Evolutionary conservation across 495 filamentous ascomycete species (phyloP), one percentile per base, ranked within the genome.

Genomic region (Aspergillus sclerotioniger): DNA sequence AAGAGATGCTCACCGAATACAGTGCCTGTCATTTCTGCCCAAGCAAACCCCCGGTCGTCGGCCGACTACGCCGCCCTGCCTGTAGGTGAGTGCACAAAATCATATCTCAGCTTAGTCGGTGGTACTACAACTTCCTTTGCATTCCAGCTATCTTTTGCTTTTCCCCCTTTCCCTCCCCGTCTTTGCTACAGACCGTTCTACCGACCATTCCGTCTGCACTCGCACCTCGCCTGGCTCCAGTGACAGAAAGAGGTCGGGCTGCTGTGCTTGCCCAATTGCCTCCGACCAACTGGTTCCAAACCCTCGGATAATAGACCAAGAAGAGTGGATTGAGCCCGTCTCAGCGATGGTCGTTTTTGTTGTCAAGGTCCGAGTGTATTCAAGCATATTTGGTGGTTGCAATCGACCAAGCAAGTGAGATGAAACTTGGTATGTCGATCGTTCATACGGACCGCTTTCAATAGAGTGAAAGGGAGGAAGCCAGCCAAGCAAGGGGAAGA

Each of bases 201-300:
- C 16, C n/a, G 45, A 49, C 54, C 54, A 56, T 25, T 49, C 54
- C 33, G 54, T 56, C 54, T 56, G 54, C 33, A 56, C 35, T n/a
- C 29, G 54, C 8, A 57, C 54, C 12, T 51, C 46, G 12, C 54
- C 54, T 10, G 45, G 46, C 28, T 50, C 54, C 20, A 35, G 35
- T 13, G 54, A 21, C 10, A 33, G 53, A n/a, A 32, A 31, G 20
- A 21, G 33, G 21, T 21, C 33, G 15, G 46, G 33, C 16, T 35
- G 43, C 41, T 48, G 47, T 16, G 47, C 47, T 32, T 50, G 43
- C 8, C 29, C 29, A 0, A n/a, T 29, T 12, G 43, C 28, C 41
- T 56, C 28, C 12, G 29, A 17, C 44, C 53, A 44, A 6, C 9
- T 19, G 31, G 28, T 47, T n/a, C 29, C 19, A 21, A 32, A n/a